Base-by-base conservation (phyloP, 352 stramenopile genomes). In the Phytophthora palmivora region DNA sequence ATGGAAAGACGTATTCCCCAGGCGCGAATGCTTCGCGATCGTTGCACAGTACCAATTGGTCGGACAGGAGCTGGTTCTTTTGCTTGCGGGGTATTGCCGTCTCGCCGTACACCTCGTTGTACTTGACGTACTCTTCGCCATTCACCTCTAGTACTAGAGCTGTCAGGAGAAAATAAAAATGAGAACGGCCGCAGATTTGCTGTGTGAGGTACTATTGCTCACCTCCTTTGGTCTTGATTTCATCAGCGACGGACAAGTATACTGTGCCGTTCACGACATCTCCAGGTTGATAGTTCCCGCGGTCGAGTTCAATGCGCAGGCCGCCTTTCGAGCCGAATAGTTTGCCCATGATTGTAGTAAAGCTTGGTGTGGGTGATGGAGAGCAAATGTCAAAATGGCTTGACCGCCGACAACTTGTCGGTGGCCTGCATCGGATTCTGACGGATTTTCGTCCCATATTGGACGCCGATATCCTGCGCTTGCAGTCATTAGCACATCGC, bases 1-100 rank as follows among this genome's bases (percentile, higher is more conserved):
- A 71, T 4, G 61, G 55, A 34, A 72, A 75, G 14, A 68, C 56
- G 55, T 72, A 63, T 26, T 75, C 61, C 10, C 83, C 83, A 0
- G 79, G 65, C 9, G 70, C 51, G 33, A 86, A 87, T 9, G 70
- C 55, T 30, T 82, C 66, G 9, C 74, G 80, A 11, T 87, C 44
- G 9, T 70, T 63, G 7, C 55, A 79, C 14, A 75, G 51, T 38
- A 83, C 58, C 28, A 89, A 72, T 62, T 82, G 56, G 37, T 70
- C 55, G 21, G 32, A 16, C 33, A 70, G 22, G 7, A 66, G 33
- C 42, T 41, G 42, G 41, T 66, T 60, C 15, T 4, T 33, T 19
- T 66, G 62, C 19, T 56, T 65, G 47, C 21, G 55, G 8, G 54
- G 62, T 9, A 70, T 14, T 1, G 15, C 16, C 16, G 11, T 6